Conservation (phyloP, 176 grass and related monocot genomes). For the Guadua angustifolia region DNA sequence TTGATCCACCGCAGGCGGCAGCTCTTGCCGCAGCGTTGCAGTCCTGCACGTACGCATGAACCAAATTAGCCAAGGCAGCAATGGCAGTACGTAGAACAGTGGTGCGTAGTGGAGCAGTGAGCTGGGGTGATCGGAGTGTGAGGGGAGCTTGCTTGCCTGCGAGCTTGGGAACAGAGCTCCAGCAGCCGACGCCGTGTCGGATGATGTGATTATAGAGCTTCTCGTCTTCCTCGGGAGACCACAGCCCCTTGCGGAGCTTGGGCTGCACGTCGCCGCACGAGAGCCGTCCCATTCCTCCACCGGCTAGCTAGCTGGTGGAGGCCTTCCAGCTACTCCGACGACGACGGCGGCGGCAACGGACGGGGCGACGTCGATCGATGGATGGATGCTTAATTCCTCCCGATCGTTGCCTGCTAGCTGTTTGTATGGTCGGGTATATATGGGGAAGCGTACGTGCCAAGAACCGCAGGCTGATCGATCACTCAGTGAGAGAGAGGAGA, state of each 20-base stretch:
- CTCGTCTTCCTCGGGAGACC: constrained; percentile 90
- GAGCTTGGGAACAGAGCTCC: constrained; percentile 83
- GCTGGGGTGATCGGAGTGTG: neutral
- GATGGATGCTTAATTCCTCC: neutral
- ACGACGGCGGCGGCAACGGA: neutral
- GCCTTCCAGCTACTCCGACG: neutral
- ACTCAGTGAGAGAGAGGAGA: neutral
- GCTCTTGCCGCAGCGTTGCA: constrained; percentile 90
- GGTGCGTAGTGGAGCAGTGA: constrained; percentile 1
- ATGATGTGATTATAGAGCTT: constrained; percentile 94
- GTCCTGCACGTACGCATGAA: constrained; percentile 25
- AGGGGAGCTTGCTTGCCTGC: constrained; percentile 51
- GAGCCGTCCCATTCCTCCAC: constrained; percentile 60
- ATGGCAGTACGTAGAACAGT: neutral
- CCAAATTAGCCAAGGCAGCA: neutral
- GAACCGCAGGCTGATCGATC: constrained; percentile 37
- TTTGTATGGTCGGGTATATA: constrained; percentile 48
- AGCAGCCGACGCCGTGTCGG: constrained; percentile 74
- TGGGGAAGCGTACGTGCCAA: constrained; percentile 55
- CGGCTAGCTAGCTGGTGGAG: neutral
- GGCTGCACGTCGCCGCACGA: constrained; percentile 56
- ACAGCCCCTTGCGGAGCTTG: constrained; percentile 84
- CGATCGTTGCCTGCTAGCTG: neutral
- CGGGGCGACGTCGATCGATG: neutral
- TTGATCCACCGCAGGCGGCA: constrained; percentile 87